Evolutionary conservation across 2,329 filamentous ascomycete genomes (phyloP).

Genomic region (Pseudogymnoascus sp.): DNA sequence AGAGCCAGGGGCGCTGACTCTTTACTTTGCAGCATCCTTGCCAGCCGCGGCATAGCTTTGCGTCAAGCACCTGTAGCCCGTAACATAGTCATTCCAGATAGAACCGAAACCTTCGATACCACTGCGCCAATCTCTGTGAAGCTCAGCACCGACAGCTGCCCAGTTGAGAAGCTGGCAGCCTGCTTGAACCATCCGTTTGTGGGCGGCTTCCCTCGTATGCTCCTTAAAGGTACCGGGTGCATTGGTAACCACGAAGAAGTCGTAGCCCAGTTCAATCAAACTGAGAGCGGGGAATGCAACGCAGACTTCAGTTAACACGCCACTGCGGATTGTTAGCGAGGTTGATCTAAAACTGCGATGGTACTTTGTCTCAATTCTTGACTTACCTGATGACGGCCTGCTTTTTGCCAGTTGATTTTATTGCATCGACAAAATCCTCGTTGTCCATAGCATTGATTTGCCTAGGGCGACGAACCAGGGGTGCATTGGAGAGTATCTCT

Average conservation of each 20-base stretch:
- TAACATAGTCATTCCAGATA: neutral
- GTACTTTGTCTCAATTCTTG: neutral
- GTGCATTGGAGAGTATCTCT: neutral
- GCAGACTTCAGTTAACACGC: neutral
- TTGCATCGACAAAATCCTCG: neutral
- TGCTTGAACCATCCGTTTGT: neutral
- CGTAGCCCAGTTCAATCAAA: neutral
- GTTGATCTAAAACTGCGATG: neutral
- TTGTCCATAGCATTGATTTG: neutral
- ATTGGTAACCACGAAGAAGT: neutral
- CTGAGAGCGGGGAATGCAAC: neutral
- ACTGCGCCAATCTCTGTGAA: neutral
- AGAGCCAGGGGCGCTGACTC: too few relatives aligned
- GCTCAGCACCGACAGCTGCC: neutral
- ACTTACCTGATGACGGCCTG: neutral
- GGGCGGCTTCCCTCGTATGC: neutral
- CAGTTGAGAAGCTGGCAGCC: neutral
- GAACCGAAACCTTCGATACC: neutral
- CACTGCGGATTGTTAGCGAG: neutral
- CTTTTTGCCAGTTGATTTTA: neutral
- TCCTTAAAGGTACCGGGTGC: neutral
- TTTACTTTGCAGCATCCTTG: neutral
- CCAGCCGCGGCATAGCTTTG: neutral
- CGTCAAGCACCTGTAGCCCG: neutral
- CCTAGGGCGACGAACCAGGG: neutral